Evolutionary conservation across 2,329 filamentous ascomycete species (phyloP).

Genomic region (Ophiocordyceps camponoti-saundersi): DNA sequence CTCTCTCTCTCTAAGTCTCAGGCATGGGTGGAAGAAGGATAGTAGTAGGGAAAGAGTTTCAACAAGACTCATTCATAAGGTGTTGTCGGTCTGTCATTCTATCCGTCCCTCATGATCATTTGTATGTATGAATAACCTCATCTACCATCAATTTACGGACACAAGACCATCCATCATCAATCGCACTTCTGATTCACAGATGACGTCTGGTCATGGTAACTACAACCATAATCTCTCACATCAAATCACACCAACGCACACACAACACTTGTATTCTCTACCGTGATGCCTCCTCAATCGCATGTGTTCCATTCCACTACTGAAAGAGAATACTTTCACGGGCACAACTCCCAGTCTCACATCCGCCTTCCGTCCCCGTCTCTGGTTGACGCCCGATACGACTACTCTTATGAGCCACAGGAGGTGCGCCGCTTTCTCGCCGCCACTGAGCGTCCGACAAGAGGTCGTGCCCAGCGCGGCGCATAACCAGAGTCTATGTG

Average conservation of each 20-base stretch:
- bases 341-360: slow-evolving; percentile 19
- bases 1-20: too few species aligned
- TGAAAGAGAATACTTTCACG: slow-evolving; percentile 24
- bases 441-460: slow-evolving; percentile 21
- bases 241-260: not conserved
- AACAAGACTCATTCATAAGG: too few species aligned
- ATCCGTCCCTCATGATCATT: too few species aligned
- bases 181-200: too few species aligned
- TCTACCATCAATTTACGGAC: too few species aligned
- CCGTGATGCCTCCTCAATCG: not conserved
- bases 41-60: too few species aligned
- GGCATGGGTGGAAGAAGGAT: too few species aligned
- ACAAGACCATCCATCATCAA: too few species aligned
- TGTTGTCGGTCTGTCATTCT: too few species aligned
- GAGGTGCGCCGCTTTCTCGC: slow-evolving; percentile 13
- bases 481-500: slow-evolving; percentile 28
- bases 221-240: too few species aligned
- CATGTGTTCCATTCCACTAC: slow-evolving; percentile 22
- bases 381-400: slow-evolving; percentile 5
- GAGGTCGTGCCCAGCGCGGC: slow-evolving; percentile 20
- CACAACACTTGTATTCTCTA: not conserved
- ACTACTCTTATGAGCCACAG: slow-evolving; percentile 9
- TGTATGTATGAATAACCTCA: too few species aligned
- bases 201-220: too few species aligned
- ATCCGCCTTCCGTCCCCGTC: slow-evolving; percentile 12